Evolutionary conservation across 768 basidiomycete species (phyloP), one percentile per base, ranked within the genome.

Genomic region (Tylopilus balloui): DNA sequence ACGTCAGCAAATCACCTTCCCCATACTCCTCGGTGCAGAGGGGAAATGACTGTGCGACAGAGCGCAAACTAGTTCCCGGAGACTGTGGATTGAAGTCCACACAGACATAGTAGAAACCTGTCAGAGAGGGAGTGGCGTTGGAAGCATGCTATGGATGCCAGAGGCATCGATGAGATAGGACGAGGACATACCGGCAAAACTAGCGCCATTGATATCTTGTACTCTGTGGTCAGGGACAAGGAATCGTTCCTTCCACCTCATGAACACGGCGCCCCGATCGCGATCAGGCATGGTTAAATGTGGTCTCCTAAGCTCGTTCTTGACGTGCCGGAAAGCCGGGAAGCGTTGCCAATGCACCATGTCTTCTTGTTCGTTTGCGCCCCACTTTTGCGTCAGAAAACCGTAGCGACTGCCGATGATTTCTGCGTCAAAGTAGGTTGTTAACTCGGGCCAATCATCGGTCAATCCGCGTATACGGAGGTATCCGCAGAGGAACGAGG

Each of bases 221-320:
- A 95, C 89, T 51, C 84, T 81, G 70, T 94, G 90, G 67, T 94
- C 90, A 3, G 93, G 93, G n/a, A 97, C 89, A 45, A 98, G 73
- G 69, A 96, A 97, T 61, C 85, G 77, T 70, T 98, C 95, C 70
- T 98, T 98, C 88, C 92, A 94, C 52, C 95, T 77, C 86, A 98
- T 92, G 66, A 97, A 98, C 25, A 93, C 82, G 21, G 86, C 86
- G 1, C 86, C 85, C 42, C 86, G 78, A 59, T 87, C 84, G 35
- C 85, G 75, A 60, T 88, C 86, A 39, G 79, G 71, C 61, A 95
- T 84, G 35, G 88, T 90, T 67, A 90, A 61, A 53, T 83, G 78
- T 0, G 92, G 91, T 62, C 80, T 75, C 64, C 84, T 80, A 54
- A 93, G 77, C 61, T 94, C 89, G 51, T 79, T 75, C 65, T 83